Conservation (phyloP, 345 rosid species). For the Eucalyptus pumila region DNA sequence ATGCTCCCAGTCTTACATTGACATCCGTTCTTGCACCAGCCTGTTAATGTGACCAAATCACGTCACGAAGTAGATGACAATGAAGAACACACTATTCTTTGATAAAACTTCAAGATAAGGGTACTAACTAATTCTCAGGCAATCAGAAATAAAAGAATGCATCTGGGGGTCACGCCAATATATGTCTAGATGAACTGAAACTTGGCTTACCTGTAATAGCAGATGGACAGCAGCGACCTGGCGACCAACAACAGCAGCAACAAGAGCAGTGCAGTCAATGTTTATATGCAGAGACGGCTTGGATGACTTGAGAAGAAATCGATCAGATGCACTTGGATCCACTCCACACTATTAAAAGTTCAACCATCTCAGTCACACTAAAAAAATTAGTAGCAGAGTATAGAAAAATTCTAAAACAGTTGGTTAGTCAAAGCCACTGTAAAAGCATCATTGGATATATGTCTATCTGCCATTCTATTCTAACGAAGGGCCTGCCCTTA, state of each 20-base stretch:
- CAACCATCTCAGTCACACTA: background rate
- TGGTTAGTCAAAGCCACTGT: background rate
- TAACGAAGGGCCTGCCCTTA: background rate
- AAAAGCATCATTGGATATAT: background rate
- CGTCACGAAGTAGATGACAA: background rate
- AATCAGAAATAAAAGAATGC: background rate
- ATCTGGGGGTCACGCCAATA: background rate
- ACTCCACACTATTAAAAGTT: conserved; percentile 63
- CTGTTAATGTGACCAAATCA: conserved; percentile 14
- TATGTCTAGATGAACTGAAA: background rate
- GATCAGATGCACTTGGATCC: conserved; percentile 43
- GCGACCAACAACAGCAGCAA: conserved; percentile 75
- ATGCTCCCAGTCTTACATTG: conserved; percentile 76
- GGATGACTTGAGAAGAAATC: conserved; percentile 69
- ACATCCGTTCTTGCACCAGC: conserved; percentile 47
- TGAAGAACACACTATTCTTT: background rate
- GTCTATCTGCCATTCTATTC: background rate
- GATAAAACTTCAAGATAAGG: background rate
- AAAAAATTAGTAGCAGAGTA: background rate
- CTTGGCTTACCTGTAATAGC: conserved; percentile 58
- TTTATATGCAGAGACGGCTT: conserved; percentile 88
- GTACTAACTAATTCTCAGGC: background rate
- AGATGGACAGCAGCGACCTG: conserved; percentile 56
- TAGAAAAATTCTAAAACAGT: background rate
- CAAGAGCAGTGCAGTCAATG: conserved; percentile 80